Conservation (phyloP, 768 basidiomycete genomes). For the Tylopilus subfusipes region DNA sequence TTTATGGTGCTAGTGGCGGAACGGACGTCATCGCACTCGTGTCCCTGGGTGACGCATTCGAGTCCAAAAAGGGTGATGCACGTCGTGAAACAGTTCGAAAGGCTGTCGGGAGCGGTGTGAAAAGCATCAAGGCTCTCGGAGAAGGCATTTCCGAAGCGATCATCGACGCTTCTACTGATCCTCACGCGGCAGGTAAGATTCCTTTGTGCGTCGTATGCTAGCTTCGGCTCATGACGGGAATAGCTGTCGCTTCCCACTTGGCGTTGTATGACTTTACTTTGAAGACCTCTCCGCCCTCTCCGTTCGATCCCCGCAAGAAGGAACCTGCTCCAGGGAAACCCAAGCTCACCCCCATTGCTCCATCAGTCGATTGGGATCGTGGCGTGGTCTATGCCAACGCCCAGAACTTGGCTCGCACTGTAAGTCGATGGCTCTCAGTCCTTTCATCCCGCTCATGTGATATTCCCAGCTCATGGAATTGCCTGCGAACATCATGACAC, state of each 20-base stretch:
- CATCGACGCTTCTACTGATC: slow-evolving; percentile 62
- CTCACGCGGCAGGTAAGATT: slow-evolving; percentile 69
- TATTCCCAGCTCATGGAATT: slow-evolving; percentile 67
- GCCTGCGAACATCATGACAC: slow-evolving; percentile 84
- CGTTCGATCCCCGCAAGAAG: slow-evolving; percentile 58
- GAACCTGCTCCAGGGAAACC: slow-evolving; percentile 50
- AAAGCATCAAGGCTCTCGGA: slow-evolving; percentile 55
- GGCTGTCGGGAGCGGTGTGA: slow-evolving; percentile 70
- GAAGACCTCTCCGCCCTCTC: slow-evolving; percentile 67
- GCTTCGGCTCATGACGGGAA: not conserved
- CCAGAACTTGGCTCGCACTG: slow-evolving; percentile 79
- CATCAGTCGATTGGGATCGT: slow-evolving; percentile 61
- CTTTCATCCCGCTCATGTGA: not conserved
- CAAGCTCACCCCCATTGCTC: slow-evolving; percentile 42
- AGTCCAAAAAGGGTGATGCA: slow-evolving; percentile 39
- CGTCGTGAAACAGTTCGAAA: slow-evolving; percentile 67
- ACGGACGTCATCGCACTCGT: slow-evolving; percentile 49
- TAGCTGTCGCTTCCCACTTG: slow-evolving; percentile 77
- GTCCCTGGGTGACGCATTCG: slow-evolving; percentile 56
- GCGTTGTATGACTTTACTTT: slow-evolving; percentile 74
- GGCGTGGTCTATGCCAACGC: slow-evolving; percentile 72
- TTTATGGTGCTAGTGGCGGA: slow-evolving; percentile 50
- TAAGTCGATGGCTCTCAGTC: slow-evolving; percentile 27
- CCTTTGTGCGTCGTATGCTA: not conserved
- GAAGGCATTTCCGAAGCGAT: slow-evolving; percentile 60